A percentile compares a stretch with the other conserved stretches of the same genome.
Conservation (phyloP, 2,329 filamentous ascomycete genomes). For the Colletotrichum lentis region DNA sequence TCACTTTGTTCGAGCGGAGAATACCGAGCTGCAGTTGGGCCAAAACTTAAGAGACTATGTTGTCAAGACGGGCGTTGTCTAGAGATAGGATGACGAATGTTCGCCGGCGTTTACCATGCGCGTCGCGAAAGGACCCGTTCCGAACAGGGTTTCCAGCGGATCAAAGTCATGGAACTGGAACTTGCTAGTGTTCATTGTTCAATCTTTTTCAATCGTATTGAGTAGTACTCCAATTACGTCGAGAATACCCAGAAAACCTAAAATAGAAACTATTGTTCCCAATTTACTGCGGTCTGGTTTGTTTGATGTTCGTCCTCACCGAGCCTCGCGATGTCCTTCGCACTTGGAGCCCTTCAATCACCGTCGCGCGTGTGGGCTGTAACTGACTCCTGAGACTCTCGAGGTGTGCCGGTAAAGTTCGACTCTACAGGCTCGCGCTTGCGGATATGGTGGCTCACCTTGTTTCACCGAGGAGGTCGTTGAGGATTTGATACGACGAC, state of each 20-base stretch:
- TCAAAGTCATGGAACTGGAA: not conserved
- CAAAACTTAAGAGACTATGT: not conserved
- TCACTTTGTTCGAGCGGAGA: not conserved
- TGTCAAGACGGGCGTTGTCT: not conserved
- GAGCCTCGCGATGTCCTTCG: too few species aligned
- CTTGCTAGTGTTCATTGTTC: too few species aligned
- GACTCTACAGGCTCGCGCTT: not conserved
- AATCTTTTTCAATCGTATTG: too few species aligned
- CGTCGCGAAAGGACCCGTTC: not conserved
- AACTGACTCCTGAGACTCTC: slow-evolving; percentile 1
- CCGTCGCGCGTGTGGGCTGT: too few species aligned
- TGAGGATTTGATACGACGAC: slow-evolving; percentile 32
- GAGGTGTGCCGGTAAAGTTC: slow-evolving; percentile 4
- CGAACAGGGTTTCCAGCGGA: not conserved
- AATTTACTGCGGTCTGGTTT: not conserved
- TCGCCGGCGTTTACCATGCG: not conserved
- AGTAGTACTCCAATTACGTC: too few species aligned
- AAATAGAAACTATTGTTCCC: too few species aligned
- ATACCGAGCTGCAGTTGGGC: not conserved
- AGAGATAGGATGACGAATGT: not conserved
- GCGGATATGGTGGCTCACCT: slow-evolving; percentile 18
- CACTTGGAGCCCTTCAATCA: too few species aligned
- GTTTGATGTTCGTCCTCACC: not conserved
- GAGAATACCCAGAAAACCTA: too few species aligned
- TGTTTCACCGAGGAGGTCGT: slow-evolving; percentile 26